These are phyloP conservation scores for Saitozyma sp. DNA, from an alignment of 768 basidiomycete species.

Conservation along the genomic window DNA sequence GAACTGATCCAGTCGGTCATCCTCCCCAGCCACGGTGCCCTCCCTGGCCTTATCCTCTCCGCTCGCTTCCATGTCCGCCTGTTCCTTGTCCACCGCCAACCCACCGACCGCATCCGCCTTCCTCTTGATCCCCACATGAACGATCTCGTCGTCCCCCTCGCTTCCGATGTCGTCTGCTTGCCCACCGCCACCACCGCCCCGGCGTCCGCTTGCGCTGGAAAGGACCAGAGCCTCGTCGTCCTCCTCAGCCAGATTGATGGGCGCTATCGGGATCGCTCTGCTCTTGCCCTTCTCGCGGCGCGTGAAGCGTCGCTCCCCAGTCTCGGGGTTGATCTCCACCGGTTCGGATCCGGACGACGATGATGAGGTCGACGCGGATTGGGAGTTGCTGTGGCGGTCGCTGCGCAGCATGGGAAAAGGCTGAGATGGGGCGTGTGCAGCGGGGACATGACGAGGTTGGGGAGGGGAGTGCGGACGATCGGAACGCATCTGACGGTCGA, in stretches of 20 bases:
- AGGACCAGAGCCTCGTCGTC: too few relatives aligned
- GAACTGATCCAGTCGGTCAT: slow-evolving; percentile 3
- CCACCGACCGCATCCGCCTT: slow-evolving; percentile 8
- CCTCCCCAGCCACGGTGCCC: slow-evolving; percentile 4
- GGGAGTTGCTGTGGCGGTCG: too few relatives aligned
- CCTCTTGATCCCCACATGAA: slow-evolving; percentile 8
- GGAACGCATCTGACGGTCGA: too few relatives aligned
- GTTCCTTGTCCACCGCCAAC: not conserved
- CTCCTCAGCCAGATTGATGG: too few relatives aligned
- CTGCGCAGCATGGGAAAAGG: too few relatives aligned
- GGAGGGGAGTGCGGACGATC: too few relatives aligned
- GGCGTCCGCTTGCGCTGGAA: too few relatives aligned
- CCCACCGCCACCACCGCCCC: too few relatives aligned
- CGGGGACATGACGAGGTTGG: too few relatives aligned
- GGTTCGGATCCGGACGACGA: too few relatives aligned
- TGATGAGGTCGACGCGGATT: too few relatives aligned
- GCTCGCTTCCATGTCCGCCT: not conserved
- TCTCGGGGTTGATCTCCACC: not conserved
- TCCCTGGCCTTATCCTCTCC: slow-evolving; percentile 13
- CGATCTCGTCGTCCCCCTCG: slow-evolving; percentile 7
- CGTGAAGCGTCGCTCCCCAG: slow-evolving; percentile 14
- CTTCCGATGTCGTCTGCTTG: not conserved
- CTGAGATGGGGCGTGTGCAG: too few relatives aligned
- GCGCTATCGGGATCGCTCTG: slow-evolving; percentile 8
- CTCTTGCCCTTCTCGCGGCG: slow-evolving; percentile 32